Evolutionary conservation across 116 monocot genomes (phyloP), one percentile per base, ranked within the genome.

Genomic region (Dioscorea cayenensis): DNA sequence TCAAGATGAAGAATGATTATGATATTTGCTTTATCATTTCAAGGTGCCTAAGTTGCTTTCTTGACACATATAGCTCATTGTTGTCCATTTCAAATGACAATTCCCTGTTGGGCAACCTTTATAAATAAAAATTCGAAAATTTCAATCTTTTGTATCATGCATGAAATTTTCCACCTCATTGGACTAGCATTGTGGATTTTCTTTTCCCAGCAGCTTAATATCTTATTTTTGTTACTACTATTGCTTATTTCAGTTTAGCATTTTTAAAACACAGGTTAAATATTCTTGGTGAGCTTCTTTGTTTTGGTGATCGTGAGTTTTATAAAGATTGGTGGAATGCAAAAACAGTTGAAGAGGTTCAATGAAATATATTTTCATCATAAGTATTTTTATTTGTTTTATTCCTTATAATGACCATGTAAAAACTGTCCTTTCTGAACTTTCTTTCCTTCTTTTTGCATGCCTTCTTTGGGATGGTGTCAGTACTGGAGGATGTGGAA

Each of bases 311-410:
- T 75, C 99, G 99, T 71, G 99, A 99, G 74, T 99, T 99, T 77
- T 99, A 99, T 73, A 99, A 99, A 82, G 99, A 99, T 81, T 99
- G 99, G 99, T 99, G 99, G 99, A 99, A 99, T 89, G 99, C 99
- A 72, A 89, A 80, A 78, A 99, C 94, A 65, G 75, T 99, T 82
- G 99, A 99, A 66, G 99, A 99, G 89, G 62, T 62, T 7, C 7
- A 9, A 23, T 20, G 21, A 27, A 32, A 62, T 62, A 20, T 1
- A 62, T 59, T 59, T 59, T 16, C 21, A 6, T 59, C 10, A 59
- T 5, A 59, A 59, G 10, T 59, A 59, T 21, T 12, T 58, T 19
- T 59, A 19, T 59, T 59, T 21, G 17, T 59, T 59, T 17, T 21
- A 62, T 27, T 7, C n/a, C 10, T 62, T 22, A 23, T 22, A 11